Base-by-base conservation (phyloP, 129 eudicot genomes). In the Cynara cardunculus region DNA sequence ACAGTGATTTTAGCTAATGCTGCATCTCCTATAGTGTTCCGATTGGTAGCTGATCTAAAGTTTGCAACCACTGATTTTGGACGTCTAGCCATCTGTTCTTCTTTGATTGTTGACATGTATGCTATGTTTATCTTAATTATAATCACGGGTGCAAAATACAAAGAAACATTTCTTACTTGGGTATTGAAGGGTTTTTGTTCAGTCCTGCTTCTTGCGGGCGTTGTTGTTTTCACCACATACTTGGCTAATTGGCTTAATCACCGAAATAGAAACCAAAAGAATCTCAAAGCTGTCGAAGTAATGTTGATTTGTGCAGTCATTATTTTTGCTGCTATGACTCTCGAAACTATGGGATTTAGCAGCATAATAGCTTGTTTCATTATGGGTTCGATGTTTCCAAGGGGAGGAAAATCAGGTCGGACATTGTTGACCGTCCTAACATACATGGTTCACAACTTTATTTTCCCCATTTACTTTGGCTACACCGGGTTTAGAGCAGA, bases 381-480 rank as follows among this genome's bases (percentile, higher is more conserved):
- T 66, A 72, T 94, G 26, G 98, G 98, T 0, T 81, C 89, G 18
- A 73, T 84, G 86, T 91, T 94, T 49, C 98, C 98, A 2, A 86
- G 93, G 74, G 86, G 91, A 30, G 98, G 98, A 37, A 94, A 88
- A 86, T 74, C 98, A 18, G 83, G 86, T 35, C 86, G 98, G 69
- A 94, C 98, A n/a, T 77, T 94, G 84, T 59, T 83, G 83, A 81
- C 82, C 24, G 90, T 86, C 44, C 85, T 92, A n/a, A 82, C 93
- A 13, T 94, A 91, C 71, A 64, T 85, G 19, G 90, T 91, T 73
- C 88, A 89, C 76, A 91, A 89, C 79, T 94, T 91, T 70, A 72
- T 91, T 9, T 85, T 90, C 70, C 98, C 98, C 0, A 82, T 94
- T 44, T 94, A 94, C 85, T 90, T 94, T 70, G 98, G 98, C 49